Conservation (phyloP, 139 green algal species). For the Pleodorina starrii region DNA sequence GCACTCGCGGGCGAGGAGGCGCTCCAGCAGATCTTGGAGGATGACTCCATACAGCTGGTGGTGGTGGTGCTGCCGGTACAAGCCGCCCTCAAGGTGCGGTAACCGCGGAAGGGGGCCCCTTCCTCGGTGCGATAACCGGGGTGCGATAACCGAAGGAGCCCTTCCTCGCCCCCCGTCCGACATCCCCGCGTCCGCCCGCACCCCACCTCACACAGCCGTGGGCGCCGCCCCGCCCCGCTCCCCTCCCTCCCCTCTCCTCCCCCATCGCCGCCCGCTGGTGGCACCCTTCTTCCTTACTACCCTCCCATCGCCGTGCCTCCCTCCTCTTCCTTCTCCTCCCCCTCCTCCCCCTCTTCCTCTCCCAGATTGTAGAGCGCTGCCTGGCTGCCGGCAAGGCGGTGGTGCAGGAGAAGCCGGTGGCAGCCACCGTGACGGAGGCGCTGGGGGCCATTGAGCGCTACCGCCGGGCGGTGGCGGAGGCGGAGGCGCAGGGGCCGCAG, state of each 20-base stretch:
- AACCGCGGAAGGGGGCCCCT: too few relatives aligned
- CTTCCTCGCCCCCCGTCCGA: too few relatives aligned
- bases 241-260: too few relatives aligned
- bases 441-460: constrained; percentile 46
- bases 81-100: constrained; percentile 42
- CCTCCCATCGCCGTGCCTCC: too few relatives aligned
- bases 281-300: too few relatives aligned
- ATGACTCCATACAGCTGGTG: constrained; percentile 46
- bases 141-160: too few relatives aligned
- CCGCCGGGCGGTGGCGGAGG: not conserved
- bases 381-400: constrained; percentile 69
- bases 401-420: constrained; percentile 73
- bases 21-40: constrained; percentile 47
- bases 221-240: too few relatives aligned
- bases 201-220: too few relatives aligned
- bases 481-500: not conserved
- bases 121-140: too few relatives aligned
- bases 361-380: constrained; percentile 44
- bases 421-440: constrained; percentile 15
- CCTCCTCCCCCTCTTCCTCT: not conserved
- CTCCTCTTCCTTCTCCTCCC: not conserved
- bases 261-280: too few relatives aligned
- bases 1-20: constrained; percentile 42
- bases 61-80: constrained; percentile 60
- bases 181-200: too few relatives aligned